Percentiles rank a stretch among this genome's conserved stretches.
phyloP scores from a whole-genome alignment of 495 filamentous ascomycete species.

The Penicillium dipodomyicola region DNA sequence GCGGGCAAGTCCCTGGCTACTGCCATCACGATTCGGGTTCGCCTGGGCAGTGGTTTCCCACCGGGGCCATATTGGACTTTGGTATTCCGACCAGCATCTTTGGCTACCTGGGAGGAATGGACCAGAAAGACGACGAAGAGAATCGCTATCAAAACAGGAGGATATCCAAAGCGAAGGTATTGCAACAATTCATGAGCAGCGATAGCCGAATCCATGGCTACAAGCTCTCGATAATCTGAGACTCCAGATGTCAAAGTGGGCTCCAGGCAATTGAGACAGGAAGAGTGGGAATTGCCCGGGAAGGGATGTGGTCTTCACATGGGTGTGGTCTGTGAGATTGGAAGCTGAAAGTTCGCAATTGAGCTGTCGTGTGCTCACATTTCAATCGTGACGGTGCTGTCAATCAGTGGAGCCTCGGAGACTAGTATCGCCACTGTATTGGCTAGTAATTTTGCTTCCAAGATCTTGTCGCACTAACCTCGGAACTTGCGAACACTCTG shows the following conservation, averaged over 20 bases:
- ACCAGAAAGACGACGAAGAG: background rate
- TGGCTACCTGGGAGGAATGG: background rate
- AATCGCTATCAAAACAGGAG: background rate
- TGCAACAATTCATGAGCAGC: background rate
- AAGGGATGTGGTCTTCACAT: background rate
- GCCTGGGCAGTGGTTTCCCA: conserved; percentile 15
- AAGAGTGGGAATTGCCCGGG: background rate
- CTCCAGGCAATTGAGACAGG: background rate
- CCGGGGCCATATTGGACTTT: background rate
- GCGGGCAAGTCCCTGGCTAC: background rate
- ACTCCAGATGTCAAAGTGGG: background rate
- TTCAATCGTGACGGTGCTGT: background rate
- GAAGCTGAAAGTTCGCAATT: background rate
- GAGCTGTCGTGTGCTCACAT: background rate
- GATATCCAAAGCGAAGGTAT: background rate
- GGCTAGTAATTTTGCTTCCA: background rate
- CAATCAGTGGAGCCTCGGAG: background rate
- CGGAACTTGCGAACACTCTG: background rate
- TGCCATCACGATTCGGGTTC: conserved; percentile 1
- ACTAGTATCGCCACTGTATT: conserved; percentile 6
- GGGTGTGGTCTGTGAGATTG: background rate
- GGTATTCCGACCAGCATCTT: background rate
- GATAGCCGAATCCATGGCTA: background rate
- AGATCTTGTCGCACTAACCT: background rate
- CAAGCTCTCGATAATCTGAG: background rate